Base-by-base conservation (phyloP, 495 filamentous ascomycete species). In the Aspergillus avenaceus region DNA sequence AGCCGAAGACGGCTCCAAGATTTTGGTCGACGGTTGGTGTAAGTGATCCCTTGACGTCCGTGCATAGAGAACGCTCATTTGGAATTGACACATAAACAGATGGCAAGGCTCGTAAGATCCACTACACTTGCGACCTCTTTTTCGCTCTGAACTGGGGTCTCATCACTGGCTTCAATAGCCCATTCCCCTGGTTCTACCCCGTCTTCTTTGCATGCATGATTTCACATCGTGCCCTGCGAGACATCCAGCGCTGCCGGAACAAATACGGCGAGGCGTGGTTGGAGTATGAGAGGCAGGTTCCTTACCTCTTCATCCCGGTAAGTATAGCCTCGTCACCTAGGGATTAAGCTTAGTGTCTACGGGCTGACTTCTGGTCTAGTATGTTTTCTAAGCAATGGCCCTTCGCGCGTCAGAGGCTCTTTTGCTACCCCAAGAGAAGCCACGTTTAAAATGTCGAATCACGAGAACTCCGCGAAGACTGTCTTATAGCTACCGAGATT, bases 121-220 rank as follows among this genome's bases (percentile, higher is more conserved):
- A 98, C 69, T 97, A 97, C 64, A 85, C 88, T 5, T 95, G 90
- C 68, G 93, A 98, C 65, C 74, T 86, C 9, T 91, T 78, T 66
- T 96, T 97, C 57, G 75, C 76, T 6, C 50, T 84, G 40, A 76
- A 74, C 52, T 86, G 83, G 83, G 83, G 78, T 25, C 55, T 84
- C 36, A 77, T 86, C 59, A 84, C 81, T 21, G 83, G 83, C 11
- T 85, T 85, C 69, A 75, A 72, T 18, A 88, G 83, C 66, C 92
- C 93, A 3, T 91, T 97, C 72, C 93, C 93, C 2, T 98, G 92
- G 91, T 98, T 98, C 68, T 95, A 97, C 60, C 88, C 91, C 11
- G 65, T 88, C 34, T 98, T 98, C 76, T 98, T 98, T 66, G 72
- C 76, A 21, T 73, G 69, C 59, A 97, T 98, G 93, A 97, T 98